A percentile compares a stretch with the other conserved stretches of the same genome.
Conservation (phyloP, 352 stramenopile genomes). For the Pythium scleroteichum region DNA sequence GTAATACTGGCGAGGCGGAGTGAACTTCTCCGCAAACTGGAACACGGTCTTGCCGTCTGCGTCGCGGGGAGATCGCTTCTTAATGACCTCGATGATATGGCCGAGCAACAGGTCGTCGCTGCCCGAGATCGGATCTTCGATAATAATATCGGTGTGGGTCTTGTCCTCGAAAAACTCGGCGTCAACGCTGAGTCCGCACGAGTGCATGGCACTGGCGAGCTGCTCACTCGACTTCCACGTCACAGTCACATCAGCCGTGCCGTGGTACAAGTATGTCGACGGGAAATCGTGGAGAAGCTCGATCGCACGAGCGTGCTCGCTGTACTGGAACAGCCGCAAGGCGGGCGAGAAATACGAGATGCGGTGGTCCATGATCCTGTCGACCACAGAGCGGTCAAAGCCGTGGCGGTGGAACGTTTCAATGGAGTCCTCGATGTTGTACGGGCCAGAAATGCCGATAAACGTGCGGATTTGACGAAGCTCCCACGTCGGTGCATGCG, state of each 20-base stretch:
- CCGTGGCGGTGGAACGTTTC: slow-evolving; percentile 83
- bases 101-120: slow-evolving; percentile 59
- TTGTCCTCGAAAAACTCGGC: slow-evolving; percentile 76
- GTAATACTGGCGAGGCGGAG: slow-evolving; percentile 45
- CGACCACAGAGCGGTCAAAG: slow-evolving; percentile 73
- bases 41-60: slow-evolving; percentile 35
- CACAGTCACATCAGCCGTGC: slow-evolving; percentile 64
- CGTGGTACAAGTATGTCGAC: slow-evolving; percentile 61
- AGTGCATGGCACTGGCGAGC: slow-evolving; percentile 46
- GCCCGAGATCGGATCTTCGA: slow-evolving; percentile 80
- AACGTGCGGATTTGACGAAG: slow-evolving; percentile 71
- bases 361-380: slow-evolving; percentile 81
- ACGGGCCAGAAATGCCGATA: slow-evolving; percentile 86
- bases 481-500: slow-evolving; percentile 54
- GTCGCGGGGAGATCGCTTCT: slow-evolving; percentile 41
- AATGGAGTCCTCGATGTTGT: slow-evolving; percentile 81
- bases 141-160: slow-evolving; percentile 92
- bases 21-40: slow-evolving; percentile 33
- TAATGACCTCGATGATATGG: slow-evolving; percentile 53
- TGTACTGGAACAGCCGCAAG: slow-evolving; percentile 45
- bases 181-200: slow-evolving; percentile 47
- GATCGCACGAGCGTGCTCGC: slow-evolving; percentile 23
- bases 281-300: slow-evolving; percentile 50
- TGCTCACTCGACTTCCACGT: slow-evolving; percentile 57
- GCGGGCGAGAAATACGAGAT: slow-evolving; percentile 60